phyloP scores from a whole-genome alignment of 441 rosid genomes.

The Heliophila coronopifolia region DNA sequence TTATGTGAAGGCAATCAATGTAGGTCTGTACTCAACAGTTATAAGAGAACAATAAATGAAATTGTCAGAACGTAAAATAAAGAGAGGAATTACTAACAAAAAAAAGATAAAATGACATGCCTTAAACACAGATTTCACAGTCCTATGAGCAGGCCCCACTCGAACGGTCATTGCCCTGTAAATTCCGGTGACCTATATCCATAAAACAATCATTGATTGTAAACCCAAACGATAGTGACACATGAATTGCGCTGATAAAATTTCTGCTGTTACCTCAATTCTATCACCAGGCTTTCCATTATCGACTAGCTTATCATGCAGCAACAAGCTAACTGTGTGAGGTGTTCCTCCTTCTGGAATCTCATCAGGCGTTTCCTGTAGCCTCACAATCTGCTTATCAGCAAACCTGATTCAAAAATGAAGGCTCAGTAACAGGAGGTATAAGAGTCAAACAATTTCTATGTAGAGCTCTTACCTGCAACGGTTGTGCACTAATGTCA shows the following conservation, averaged over 20 bases:
- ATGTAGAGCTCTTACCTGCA: constrained; percentile 55
- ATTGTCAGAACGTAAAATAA: not conserved
- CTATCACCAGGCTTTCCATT: constrained; percentile 94
- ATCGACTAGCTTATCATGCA: constrained; percentile 95
- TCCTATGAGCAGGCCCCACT: constrained; percentile 76
- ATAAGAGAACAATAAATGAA: constrained; percentile 10
- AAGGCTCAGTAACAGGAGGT: not conserved
- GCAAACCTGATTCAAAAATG: constrained; percentile 52
- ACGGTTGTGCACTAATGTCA: constrained; percentile 77
- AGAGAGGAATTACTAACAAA: not conserved
- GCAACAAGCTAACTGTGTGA: constrained; percentile 88
- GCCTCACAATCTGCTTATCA: constrained; percentile 97
- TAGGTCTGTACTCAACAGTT: constrained; percentile 53
- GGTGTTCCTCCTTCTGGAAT: constrained; percentile 98
- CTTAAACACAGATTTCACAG: constrained; percentile 92
- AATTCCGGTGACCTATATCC: constrained; percentile 78
- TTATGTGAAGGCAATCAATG: constrained; percentile 88
- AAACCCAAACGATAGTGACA: not conserved
- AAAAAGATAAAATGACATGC: constrained; percentile 28
- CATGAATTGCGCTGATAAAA: not conserved
- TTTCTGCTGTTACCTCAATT: constrained; percentile 58
- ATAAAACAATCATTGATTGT: constrained; percentile 14
- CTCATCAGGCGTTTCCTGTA: constrained; percentile 96
- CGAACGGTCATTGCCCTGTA: constrained; percentile 94
- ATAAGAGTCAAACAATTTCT: not conserved